Conservation (phyloP, 345 rosid species). For the Heritiera littoralis region DNA sequence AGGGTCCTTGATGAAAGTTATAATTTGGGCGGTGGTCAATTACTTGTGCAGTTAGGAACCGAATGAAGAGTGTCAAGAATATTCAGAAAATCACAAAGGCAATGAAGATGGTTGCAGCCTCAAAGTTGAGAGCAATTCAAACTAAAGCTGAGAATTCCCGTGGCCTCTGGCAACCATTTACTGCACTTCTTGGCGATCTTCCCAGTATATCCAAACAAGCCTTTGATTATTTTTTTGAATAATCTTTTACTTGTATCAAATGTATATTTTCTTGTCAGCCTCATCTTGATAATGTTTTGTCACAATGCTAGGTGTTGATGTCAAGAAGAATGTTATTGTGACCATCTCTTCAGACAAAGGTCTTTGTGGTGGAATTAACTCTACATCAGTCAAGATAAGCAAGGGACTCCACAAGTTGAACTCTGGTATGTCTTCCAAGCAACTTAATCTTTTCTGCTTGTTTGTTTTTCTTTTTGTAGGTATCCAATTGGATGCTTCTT, state of each 20-base stretch:
- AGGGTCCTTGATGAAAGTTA: background rate
- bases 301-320: constrained; percentile 67
- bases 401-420: constrained; percentile 63
- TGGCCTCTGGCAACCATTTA: constrained; percentile 91
- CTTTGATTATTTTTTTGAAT: background rate
- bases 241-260: background rate
- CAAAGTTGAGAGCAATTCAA: constrained; percentile 89
- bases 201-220: constrained; percentile 48
- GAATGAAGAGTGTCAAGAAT: constrained; percentile 98
- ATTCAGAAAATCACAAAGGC: constrained; percentile 99
- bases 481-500: constrained; percentile 4
- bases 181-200: constrained; percentile 72
- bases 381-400: constrained; percentile 83
- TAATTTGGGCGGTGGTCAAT: constrained; percentile 19
- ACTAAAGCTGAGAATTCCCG: constrained; percentile 89
- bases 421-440: constrained; percentile 54
- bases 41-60: constrained; percentile 72
- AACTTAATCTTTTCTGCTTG: background rate
- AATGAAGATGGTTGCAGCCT: constrained; percentile 99
- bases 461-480: background rate
- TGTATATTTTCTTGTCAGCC: background rate
- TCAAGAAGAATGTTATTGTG: constrained; percentile 86
- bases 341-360: constrained; percentile 96
- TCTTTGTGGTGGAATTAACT: constrained; percentile 98
- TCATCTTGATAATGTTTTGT: constrained; percentile 10